A percentile compares a stretch with the other conserved stretches of the same genome.
These are phyloP conservation scores for Diaporthe citrichinensis DNA, from an alignment of 2,329 filamentous ascomycete species.

Conservation along the genomic window DNA sequence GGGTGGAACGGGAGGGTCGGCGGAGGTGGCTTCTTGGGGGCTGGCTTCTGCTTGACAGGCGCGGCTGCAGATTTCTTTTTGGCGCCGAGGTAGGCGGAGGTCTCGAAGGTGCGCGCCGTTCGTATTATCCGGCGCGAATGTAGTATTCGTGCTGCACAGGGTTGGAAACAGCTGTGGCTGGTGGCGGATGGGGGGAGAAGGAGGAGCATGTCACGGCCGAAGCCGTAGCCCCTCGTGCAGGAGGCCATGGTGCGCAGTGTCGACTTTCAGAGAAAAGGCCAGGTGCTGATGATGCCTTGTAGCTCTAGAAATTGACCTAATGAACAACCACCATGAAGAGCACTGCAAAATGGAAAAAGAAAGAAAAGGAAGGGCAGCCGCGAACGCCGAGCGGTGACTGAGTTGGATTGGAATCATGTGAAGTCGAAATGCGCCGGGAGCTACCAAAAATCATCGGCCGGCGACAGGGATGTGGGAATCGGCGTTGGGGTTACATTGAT, in stretches of 20 bases:
- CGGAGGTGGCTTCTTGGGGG: constrained; percentile 9
- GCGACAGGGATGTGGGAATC: constrained; percentile 25
- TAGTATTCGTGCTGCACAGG: constrained; percentile 23
- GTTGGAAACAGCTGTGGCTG: constrained; percentile 37
- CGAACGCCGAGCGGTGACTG: neutral
- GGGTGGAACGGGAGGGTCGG: neutral
- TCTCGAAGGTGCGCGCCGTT: constrained; percentile 39
- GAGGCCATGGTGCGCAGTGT: constrained; percentile 50
- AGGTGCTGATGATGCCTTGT: neutral
- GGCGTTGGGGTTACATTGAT: constrained; percentile 20
- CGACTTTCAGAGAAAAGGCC: neutral
- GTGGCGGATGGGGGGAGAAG: constrained; percentile 43
- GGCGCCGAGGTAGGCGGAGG: constrained; percentile 35
- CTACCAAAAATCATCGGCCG: constrained; percentile 35
- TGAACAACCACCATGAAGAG: neutral
- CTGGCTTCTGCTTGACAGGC: constrained; percentile 14
- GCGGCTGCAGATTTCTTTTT: constrained; percentile 18
- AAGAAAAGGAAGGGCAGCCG: neutral
- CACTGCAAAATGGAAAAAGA: neutral
- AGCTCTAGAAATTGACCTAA: neutral
- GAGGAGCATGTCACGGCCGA: constrained; percentile 44
- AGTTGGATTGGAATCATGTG: constrained; percentile 8
- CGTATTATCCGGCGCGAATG: constrained; percentile 23
- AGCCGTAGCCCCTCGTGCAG: constrained; percentile 52
- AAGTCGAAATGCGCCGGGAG: constrained; percentile 31